Conservation (phyloP, 2,329 filamentous ascomycete species). For the Calonectria fujianensis region DNA sequence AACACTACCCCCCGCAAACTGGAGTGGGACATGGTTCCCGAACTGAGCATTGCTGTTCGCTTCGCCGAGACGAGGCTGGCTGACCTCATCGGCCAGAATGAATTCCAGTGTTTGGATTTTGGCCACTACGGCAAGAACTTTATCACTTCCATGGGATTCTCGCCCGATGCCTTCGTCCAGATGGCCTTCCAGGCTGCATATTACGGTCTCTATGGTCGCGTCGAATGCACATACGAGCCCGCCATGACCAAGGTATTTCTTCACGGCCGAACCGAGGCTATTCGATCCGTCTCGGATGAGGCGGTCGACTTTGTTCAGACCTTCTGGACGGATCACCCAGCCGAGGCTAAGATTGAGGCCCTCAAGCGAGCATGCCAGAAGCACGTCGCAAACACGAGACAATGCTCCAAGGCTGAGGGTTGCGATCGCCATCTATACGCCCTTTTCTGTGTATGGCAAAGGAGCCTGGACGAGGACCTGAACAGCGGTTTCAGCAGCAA, state of each 20-base stretch:
- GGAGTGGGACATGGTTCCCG: constrained; percentile 97
- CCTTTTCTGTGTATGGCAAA: constrained; percentile 95
- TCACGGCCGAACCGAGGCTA: constrained; percentile 95
- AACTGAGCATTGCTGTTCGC: constrained; percentile 91
- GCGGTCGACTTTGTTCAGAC: constrained; percentile 92
- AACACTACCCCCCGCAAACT: constrained; percentile 96
- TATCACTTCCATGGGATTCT: constrained; percentile 97
- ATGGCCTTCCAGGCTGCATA: constrained; percentile 99
- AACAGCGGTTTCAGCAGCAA: constrained; percentile 74
- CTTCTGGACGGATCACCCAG: constrained; percentile 94
- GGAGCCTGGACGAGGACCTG: constrained; percentile 82
- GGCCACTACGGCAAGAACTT: constrained; percentile 95
- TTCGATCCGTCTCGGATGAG: constrained; percentile 89
- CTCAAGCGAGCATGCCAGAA: constrained; percentile 88
- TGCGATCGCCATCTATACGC: constrained; percentile 96
- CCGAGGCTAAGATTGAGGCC: constrained; percentile 88
- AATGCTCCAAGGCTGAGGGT: constrained; percentile 92
- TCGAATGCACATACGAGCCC: constrained; percentile 97
- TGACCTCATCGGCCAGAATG: constrained; percentile 96
- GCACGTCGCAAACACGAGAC: constrained; percentile 86
- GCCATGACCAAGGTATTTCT: constrained; percentile 98
- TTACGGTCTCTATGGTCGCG: constrained; percentile 94
- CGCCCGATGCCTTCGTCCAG: constrained; percentile 96
- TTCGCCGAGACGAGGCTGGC: constrained; percentile 97
- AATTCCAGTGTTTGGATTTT: constrained; percentile 95